Evolutionary conservation across 2,329 filamentous ascomycete species (phyloP).

Genomic region (Fusarium vanettenii): DNA sequence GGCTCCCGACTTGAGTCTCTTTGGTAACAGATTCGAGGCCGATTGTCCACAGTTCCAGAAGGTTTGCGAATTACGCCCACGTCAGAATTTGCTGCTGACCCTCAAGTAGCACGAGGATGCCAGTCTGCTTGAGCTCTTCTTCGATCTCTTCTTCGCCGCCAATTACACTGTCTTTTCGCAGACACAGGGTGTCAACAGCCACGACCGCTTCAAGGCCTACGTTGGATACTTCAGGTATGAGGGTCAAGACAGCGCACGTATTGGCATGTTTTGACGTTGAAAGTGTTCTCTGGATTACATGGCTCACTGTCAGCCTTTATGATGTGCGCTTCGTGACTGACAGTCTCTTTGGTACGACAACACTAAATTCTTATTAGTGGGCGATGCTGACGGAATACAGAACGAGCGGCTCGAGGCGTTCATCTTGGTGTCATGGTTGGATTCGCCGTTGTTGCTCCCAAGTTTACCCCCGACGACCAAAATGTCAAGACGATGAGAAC

Average conservation of each 20-base stretch:
- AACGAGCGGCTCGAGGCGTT: constrained; percentile 67
- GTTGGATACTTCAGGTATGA: constrained; percentile 51
- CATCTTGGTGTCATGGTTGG: constrained; percentile 75
- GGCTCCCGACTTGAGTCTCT: constrained; percentile 36
- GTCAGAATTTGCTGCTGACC: background rate
- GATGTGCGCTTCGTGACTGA: constrained; percentile 75
- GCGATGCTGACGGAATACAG: constrained; percentile 22
- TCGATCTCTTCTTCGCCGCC: constrained; percentile 60
- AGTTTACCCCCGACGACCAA: constrained; percentile 55
- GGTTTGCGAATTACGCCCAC: constrained; percentile 15
- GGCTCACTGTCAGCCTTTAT: constrained; percentile 72
- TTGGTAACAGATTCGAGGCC: constrained; percentile 40
- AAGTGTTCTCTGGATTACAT: constrained; percentile 74
- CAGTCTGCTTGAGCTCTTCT: constrained; percentile 52
- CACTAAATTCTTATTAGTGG: fast-evolving
- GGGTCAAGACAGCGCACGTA: background rate
- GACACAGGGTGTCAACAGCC: constrained; percentile 47
- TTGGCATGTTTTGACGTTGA: background rate
- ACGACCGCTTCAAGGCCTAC: constrained; percentile 48
- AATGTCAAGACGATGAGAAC: constrained; percentile 52
- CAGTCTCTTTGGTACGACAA: constrained; percentile 63
- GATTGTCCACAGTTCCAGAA: constrained; percentile 42
- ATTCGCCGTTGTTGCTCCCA: constrained; percentile 69
- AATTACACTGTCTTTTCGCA: constrained; percentile 70
- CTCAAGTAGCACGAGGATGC: constrained; percentile 48